Conservation (phyloP, 164 flowering plant genomes). For the Macadamia tetraphylla region DNA sequence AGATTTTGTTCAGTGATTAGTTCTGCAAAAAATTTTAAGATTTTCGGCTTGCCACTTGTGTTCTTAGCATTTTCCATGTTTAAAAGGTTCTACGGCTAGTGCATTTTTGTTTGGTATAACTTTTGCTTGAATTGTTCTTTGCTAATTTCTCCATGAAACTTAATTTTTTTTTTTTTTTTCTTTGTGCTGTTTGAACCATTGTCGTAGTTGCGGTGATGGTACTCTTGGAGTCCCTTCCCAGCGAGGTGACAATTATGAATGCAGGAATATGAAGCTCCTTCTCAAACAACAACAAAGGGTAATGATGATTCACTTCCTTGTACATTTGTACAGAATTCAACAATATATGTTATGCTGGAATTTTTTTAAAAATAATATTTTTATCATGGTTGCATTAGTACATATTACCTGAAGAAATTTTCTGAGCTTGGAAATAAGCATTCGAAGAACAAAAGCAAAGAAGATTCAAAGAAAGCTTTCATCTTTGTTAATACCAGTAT, state of each 20-base stretch:
- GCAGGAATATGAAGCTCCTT: slow-evolving; percentile 98
- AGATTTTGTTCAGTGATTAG: too few relatives aligned
- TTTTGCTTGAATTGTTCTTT: too few relatives aligned
- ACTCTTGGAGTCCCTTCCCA: slow-evolving; percentile 81
- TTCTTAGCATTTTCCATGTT: too few relatives aligned
- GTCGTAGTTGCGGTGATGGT: slow-evolving; percentile 95
- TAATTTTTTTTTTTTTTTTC: background rate
- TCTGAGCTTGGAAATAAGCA: background rate
- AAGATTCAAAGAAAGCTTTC: too few relatives aligned
- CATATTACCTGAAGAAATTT: background rate
- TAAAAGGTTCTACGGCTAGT: background rate
- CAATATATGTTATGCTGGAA: background rate
- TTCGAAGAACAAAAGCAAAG: background rate
- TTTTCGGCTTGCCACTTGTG: too few relatives aligned
- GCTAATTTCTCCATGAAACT: background rate
- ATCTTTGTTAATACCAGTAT: too few relatives aligned
- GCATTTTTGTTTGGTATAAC: background rate
- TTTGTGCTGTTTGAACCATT: slow-evolving; percentile 12
- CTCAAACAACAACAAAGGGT: slow-evolving; percentile 99
- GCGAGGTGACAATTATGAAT: slow-evolving; percentile 92
- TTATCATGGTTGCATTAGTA: background rate
- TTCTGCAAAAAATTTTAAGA: too few relatives aligned
- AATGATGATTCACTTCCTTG: slow-evolving; percentile 10
- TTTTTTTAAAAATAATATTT: background rate
- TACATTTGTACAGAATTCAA: background rate